phyloP scores from a whole-genome alignment of 345 rosid species.

The Zanthoxylum bungeanum region DNA sequence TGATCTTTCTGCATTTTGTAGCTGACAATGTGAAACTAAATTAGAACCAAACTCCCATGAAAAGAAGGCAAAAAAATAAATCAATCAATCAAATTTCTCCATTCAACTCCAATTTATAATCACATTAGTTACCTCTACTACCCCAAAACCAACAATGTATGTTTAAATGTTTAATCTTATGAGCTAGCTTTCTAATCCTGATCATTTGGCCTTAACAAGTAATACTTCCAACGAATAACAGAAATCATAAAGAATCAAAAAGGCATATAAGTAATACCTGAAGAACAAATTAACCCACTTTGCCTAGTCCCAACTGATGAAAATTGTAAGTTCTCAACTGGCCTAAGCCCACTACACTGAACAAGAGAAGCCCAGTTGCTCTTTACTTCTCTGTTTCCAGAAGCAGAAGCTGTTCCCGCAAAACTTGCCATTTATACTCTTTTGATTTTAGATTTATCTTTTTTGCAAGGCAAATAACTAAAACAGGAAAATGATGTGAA shows the following conservation, averaged over 20 bases:
- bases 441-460: background rate
- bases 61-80: background rate
- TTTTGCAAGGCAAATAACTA: background rate
- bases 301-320: slow-evolving; percentile 18
- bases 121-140: no score
- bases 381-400: slow-evolving; percentile 26
- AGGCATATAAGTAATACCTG: slow-evolving; percentile 22
- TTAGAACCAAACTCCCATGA: background rate
- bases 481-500: background rate
- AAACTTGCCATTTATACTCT: slow-evolving; percentile 37
- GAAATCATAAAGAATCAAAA: background rate
- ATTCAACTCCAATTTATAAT: no score
- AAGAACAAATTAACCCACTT: slow-evolving; percentile 17
- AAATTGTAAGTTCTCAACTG: slow-evolving; percentile 25
- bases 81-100: background rate
- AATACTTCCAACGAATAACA: background rate
- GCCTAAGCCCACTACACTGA: slow-evolving; percentile 44
- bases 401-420: slow-evolving; percentile 29
- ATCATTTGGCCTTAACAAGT: background rate
- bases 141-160: no score
- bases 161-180: background rate
- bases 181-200: background rate
- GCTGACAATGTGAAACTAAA: slow-evolving; percentile 24
- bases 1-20: slow-evolving; percentile 35
- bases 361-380: slow-evolving; percentile 28